phyloP scores from a whole-genome alignment of 768 basidiomycete species.

The Mycena pura region DNA sequence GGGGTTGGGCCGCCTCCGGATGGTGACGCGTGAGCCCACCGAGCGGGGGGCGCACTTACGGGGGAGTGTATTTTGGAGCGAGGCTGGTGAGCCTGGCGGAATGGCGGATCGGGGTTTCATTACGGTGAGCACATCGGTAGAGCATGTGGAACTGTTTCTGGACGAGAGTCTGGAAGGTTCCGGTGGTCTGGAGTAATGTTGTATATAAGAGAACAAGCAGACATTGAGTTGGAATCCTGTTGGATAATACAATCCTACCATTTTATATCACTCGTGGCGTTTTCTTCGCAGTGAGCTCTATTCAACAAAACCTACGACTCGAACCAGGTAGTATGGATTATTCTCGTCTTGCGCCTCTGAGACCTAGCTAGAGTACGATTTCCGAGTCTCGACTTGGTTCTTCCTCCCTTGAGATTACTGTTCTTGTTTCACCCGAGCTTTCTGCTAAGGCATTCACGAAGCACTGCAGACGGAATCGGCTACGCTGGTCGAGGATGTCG shows the following conservation, averaged over 20 bases:
- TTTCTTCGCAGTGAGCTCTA: slow-evolving; percentile 1
- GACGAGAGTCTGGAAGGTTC: slow-evolving; percentile 1
- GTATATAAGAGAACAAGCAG: not conserved
- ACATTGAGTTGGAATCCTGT: not conserved
- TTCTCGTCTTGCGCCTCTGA: not conserved
- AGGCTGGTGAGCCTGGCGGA: slow-evolving; percentile 1
- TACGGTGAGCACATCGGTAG: slow-evolving; percentile 1
- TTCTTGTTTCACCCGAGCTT: too few relatives aligned
- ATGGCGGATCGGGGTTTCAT: slow-evolving; percentile 1
- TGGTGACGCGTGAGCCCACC: not conserved
- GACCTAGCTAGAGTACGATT: not conserved
- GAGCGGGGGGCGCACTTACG: not conserved
- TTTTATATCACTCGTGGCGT: not conserved
- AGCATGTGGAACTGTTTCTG: slow-evolving; percentile 1
- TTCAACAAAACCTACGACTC: not conserved
- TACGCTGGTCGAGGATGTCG: too few relatives aligned
- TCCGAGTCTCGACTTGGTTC: too few relatives aligned
- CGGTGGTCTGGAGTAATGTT: not conserved
- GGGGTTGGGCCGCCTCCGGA: not conserved
- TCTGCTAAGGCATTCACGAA: too few relatives aligned
- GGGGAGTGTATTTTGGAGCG: slow-evolving; percentile 1
- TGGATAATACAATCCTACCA: not conserved
- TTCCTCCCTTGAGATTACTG: too few relatives aligned
- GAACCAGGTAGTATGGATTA: not conserved
- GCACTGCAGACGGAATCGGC: too few relatives aligned